Percentiles rank a stretch among this genome's conserved stretches.
These are phyloP conservation scores for Vickermania spadyakhi DNA, from an alignment of 208 protist genomes.

Conservation along the genomic window DNA sequence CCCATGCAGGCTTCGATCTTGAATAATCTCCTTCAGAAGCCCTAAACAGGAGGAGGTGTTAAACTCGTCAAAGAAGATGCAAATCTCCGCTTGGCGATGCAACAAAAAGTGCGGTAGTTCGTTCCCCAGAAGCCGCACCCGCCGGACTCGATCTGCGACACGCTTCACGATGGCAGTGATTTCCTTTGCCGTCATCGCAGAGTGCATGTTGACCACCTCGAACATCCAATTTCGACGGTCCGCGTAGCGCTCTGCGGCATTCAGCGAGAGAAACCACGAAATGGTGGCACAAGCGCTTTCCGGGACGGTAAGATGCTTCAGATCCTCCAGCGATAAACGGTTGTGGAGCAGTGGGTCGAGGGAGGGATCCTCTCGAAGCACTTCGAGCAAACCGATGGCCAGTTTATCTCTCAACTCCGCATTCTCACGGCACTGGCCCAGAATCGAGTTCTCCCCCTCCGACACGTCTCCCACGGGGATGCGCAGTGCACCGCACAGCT, in stretches of 20 bases:
- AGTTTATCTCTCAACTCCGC: not conserved
- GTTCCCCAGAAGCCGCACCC: not conserved
- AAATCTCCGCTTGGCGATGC: not conserved
- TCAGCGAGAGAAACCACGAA: not conserved
- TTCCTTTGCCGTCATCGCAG: not conserved
- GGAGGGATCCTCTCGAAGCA: not conserved
- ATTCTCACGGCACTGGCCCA: not conserved
- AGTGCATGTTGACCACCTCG: conserved; percentile 4
- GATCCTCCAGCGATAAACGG: not conserved
- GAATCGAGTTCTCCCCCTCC: not conserved
- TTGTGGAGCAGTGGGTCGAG: not conserved
- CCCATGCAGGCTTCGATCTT: conserved; percentile 1
- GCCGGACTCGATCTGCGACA: not conserved
- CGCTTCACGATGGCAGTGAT: not conserved
- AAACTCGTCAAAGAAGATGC: conserved; percentile 7
- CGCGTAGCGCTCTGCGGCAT: not conserved
- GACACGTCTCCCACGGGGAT: not conserved
- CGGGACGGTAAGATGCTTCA: not conserved
- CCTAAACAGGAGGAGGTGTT: conserved; percentile 5
- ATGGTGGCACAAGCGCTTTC: not conserved
- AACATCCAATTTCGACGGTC: not conserved
- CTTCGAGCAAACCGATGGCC: not conserved
- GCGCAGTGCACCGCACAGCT: not conserved
- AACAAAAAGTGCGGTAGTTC: not conserved
- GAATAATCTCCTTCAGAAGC: conserved; percentile 6